Conservation (phyloP, 345 rosid species). For the Toxicodendron radicans region DNA sequence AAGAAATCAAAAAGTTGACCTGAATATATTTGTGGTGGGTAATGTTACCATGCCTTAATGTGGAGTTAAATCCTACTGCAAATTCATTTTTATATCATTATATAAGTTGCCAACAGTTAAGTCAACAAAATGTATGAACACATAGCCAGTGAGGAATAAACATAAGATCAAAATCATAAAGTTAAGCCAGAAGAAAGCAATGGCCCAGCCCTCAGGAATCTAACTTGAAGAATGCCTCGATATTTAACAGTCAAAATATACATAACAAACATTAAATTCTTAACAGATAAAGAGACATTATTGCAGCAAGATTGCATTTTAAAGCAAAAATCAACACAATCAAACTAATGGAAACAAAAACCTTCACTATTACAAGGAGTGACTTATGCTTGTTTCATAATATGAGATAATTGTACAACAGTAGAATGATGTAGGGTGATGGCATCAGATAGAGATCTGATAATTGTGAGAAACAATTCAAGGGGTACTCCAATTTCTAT, state of each 20-base stretch:
- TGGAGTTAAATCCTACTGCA: conserved; percentile 91
- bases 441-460: conserved; percentile 71
- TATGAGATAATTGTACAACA: too few relatives aligned
- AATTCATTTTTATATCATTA: conserved; percentile 13
- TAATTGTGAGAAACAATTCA: conserved; percentile 56
- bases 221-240: neutral
- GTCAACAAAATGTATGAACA: too few relatives aligned
- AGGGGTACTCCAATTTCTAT: conserved; percentile 56
- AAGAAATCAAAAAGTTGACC: conserved; percentile 99
- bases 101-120: neutral
- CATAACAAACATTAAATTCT: too few relatives aligned
- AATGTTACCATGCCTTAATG: conserved; percentile 93
- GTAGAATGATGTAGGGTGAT: too few relatives aligned
- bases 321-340: neutral
- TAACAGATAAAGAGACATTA: too few relatives aligned
- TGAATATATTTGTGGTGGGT: conserved; percentile 98
- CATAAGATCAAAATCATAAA: too few relatives aligned
- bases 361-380: neutral
- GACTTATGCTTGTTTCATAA: too few relatives aligned
- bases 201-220: neutral
- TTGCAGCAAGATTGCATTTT: neutral
- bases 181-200: neutral
- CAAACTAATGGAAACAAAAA: neutral
- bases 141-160: too few relatives aligned
- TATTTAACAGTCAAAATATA: neutral